These are phyloP conservation scores for Alternaria solani DNA, from an alignment of 2,329 filamentous ascomycete species.

Conservation along the genomic window DNA sequence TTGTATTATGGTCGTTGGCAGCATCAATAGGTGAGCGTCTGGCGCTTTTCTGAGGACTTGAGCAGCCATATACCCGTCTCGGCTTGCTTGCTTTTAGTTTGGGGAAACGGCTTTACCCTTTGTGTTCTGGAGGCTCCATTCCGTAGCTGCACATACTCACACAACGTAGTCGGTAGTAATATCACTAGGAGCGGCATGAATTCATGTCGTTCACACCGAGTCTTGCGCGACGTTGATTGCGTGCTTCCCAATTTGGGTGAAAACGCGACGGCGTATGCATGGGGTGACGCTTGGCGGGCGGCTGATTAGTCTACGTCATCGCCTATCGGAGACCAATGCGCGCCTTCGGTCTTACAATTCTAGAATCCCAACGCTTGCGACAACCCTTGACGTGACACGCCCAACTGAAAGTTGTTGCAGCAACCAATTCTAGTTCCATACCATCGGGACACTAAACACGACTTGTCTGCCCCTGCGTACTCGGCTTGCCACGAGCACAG, in stretches of 20 bases:
- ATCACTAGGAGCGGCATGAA: slow-evolving; percentile 39
- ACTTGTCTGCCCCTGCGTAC: slow-evolving; percentile 5
- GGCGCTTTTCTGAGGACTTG: slow-evolving; percentile 55
- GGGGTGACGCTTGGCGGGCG: slow-evolving; percentile 16
- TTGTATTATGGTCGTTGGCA: slow-evolving; percentile 47
- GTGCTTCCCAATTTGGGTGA: neutral
- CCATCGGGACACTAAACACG: neutral
- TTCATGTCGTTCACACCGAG: slow-evolving; percentile 41
- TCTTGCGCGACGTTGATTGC: neutral
- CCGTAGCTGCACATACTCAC: slow-evolving; percentile 10
- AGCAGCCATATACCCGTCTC: slow-evolving; percentile 49
- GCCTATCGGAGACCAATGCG: slow-evolving; percentile 6
- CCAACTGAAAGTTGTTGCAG: neutral
- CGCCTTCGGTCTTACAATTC: slow-evolving; percentile 12
- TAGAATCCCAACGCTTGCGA: slow-evolving; percentile 13
- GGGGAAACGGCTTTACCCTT: slow-evolving; percentile 19
- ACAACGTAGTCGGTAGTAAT: slow-evolving; percentile 18
- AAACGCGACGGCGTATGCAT: slow-evolving; percentile 5
- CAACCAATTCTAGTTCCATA: neutral
- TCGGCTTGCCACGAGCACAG: slow-evolving; percentile 21
- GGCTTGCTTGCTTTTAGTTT: slow-evolving; percentile 35
- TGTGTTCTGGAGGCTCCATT: slow-evolving; percentile 22
- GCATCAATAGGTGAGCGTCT: slow-evolving; percentile 53
- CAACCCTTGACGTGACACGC: neutral
- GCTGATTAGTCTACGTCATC: slow-evolving; percentile 29